A percentile compares a stretch with the other conserved stretches of the same genome.
Conservation (phyloP, 1,139 yeast genomes). For the Saccharomycopsis hybrid region DNA sequence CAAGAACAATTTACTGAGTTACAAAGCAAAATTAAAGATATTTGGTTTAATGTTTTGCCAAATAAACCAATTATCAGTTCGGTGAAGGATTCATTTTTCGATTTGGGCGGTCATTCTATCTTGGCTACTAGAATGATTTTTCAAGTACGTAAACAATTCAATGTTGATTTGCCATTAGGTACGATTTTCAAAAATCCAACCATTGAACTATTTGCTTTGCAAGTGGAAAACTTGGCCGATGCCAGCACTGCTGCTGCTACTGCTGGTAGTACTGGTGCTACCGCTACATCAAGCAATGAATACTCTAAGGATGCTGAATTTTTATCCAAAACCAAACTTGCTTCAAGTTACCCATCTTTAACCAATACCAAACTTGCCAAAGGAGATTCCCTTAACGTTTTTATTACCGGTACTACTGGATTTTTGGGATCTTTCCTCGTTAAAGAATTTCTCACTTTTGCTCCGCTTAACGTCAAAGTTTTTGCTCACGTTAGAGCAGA, state of each 20-base stretch:
- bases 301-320: slow-evolving; percentile 73
- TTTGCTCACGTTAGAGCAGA: slow-evolving; percentile 90
- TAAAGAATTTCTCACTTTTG: slow-evolving; percentile 7
- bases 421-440: slow-evolving; percentile 71
- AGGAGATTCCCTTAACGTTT: slow-evolving; percentile 43
- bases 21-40: slow-evolving; percentile 64
- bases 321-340: slow-evolving; percentile 43
- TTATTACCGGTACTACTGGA: slow-evolving; percentile 95
- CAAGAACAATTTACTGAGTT: slow-evolving; percentile 52
- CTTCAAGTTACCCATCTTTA: slow-evolving; percentile 36
- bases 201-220: slow-evolving; percentile 67
- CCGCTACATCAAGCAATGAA: slow-evolving; percentile 27
- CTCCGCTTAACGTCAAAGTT: slow-evolving; percentile 37
- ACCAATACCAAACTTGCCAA: slow-evolving; percentile 29
- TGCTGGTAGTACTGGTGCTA: slow-evolving; percentile 29
- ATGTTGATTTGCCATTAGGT: slow-evolving; percentile 82
- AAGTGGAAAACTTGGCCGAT: slow-evolving; percentile 42
- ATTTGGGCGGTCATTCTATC: slow-evolving; percentile 96
- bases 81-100: slow-evolving; percentile 87
- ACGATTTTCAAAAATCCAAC: slow-evolving; percentile 87
- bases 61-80: slow-evolving; percentile 72
- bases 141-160: slow-evolving; percentile 71
- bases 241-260: slow-evolving; percentile 26
- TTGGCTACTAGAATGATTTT: slow-evolving; percentile 96
- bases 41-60: slow-evolving; percentile 86